Conservation (phyloP, 2,329 filamentous ascomycete genomes). For the Colletotrichum musicola region DNA sequence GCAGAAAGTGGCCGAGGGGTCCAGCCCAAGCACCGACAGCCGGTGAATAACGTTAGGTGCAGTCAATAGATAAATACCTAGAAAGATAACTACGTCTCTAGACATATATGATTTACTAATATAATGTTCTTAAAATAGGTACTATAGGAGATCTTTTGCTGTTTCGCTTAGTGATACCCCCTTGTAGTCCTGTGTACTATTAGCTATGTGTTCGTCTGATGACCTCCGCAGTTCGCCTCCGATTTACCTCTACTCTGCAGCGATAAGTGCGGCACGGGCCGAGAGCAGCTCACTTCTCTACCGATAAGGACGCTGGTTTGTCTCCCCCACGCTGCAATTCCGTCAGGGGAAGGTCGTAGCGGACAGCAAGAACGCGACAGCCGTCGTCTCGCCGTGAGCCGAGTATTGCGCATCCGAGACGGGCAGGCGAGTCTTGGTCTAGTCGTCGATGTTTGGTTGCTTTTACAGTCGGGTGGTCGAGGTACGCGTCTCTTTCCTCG, state of each 20-base stretch:
- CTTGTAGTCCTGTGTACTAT: background rate
- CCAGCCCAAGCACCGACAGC: constrained; percentile 3
- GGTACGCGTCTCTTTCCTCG: background rate
- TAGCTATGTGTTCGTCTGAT: background rate
- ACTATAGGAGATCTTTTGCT: background rate
- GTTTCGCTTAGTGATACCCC: background rate
- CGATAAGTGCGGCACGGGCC: background rate
- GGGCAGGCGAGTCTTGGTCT: no score
- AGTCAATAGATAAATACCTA: background rate
- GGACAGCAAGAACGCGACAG: no score
- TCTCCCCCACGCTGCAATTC: no score
- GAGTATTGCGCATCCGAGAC: no score
- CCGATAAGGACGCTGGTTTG: no score
- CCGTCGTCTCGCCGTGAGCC: no score
- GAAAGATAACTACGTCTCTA: background rate
- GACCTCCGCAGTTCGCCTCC: background rate
- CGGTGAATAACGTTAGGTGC: constrained; percentile 2
- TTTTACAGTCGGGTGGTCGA: background rate
- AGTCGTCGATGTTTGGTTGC: no score
- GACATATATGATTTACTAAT: background rate
- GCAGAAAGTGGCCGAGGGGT: background rate
- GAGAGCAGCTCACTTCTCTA: no score
- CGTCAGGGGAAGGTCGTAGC: no score
- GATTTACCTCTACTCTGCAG: no score
- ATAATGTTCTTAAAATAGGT: background rate